Evolutionary conservation across 2,329 filamentous ascomycete species (phyloP), one percentile per base, ranked within the genome.

Genomic region (Ophiostoma sp.): DNA sequence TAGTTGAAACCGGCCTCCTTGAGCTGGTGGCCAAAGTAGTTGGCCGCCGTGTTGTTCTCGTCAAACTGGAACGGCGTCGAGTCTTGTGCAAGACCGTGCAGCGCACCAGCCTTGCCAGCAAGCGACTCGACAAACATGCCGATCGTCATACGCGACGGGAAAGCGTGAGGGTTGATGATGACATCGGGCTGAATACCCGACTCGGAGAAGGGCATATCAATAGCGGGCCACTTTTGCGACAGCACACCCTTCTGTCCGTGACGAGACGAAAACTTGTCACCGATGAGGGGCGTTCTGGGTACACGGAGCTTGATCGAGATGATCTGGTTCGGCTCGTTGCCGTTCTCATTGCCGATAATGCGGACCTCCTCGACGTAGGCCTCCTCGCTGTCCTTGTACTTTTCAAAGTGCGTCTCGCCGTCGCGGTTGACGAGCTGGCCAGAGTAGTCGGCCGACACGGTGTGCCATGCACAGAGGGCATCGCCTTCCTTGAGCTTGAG

Each of bases 131-230:
- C 88, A 79, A 99, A 98, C 92, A 98, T 98, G 76, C 95, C 95
- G 76, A 99, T 99, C 27, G 95, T 99, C 95, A 99, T 99, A 79
- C 95, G 93, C 63, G 94, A 98, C 7, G 95, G 95, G 85, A 99
- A 99, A 76, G 95, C 95, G 84, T 99, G 95, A 55, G 95, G 95
- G 81, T 99, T 99, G 83, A 99, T 99, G 79, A 99, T 99, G 75
- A 97, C 85, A 79, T 99, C 95, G 9, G 95, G 95, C 76, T 97
- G 93, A 70, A 99, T 98, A 67, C 95, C 95, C 5, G 90, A 91
- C 80, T 99, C 95, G 2, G 92, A 93, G 80, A 98, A 99, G 3
- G 95, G 95, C 91, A 99, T 95, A 77, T 98, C 93, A 69, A 91
- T 82, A 2, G 89, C 86, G 0, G 93, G 95, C 93, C 95, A 99